Evolutionary conservation across 768 basidiomycete species (phyloP).

Genomic region (Pleurotus sapidus): DNA sequence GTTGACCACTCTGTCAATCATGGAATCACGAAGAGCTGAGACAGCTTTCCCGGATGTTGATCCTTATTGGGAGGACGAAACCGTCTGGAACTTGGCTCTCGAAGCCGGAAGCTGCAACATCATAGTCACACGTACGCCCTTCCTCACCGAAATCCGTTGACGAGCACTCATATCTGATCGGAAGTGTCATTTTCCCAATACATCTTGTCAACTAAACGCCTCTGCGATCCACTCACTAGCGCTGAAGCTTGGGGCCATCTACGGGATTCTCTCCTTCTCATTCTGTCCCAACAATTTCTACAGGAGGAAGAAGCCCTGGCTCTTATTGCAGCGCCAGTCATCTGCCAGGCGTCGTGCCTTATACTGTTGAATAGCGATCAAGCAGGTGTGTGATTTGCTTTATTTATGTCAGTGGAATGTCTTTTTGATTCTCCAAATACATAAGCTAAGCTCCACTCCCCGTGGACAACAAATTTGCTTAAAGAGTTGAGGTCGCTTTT

Average conservation of each 20-base stretch:
- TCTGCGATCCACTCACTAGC: conserved; percentile 32
- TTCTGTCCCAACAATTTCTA: conserved; percentile 41
- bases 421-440: neutral
- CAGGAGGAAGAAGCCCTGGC: conserved; percentile 50
- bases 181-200: conserved; percentile 48
- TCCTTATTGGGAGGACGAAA: conserved; percentile 24
- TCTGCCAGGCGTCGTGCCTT: conserved; percentile 51
- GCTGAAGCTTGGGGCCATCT: conserved; percentile 57
- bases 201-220: conserved; percentile 24
- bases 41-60: conserved; percentile 8
- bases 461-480: conserved; percentile 49
- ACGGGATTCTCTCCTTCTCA: conserved; percentile 44
- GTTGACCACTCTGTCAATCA: conserved; percentile 30
- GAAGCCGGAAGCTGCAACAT: conserved; percentile 27
- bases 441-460: conserved; percentile 30
- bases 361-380: conserved; percentile 19
- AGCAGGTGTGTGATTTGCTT: conserved; percentile 21
- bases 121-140: conserved; percentile 36
- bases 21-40: conserved; percentile 14
- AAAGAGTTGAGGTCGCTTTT: conserved; percentile 32
- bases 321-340: conserved; percentile 41
- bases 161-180: no score
- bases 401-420: conserved; percentile 7
- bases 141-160: no score
- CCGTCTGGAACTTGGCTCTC: conserved; percentile 34